Percentiles rank a stretch among this genome's conserved stretches.
Evolutionary conservation across 345 rosid species (phyloP).

Genomic region (Nasturtium officinale): DNA sequence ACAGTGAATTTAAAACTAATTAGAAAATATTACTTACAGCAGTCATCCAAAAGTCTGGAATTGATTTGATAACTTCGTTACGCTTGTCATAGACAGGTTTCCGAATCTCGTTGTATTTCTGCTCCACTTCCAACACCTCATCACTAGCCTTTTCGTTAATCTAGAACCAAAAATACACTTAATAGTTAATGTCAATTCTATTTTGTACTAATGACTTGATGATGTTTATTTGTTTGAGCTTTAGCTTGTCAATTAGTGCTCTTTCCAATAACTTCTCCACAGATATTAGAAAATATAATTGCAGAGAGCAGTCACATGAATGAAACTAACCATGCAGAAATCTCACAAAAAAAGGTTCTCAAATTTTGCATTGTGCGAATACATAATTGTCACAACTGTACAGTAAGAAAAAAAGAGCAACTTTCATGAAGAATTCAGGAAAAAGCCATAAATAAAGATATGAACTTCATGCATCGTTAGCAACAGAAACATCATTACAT

Average conservation of each 20-base stretch:
- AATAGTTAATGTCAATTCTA: neutral
- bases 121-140: slow-evolving; percentile 89
- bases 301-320: neutral
- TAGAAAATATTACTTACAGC: slow-evolving; percentile 59
- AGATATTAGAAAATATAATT: neutral
- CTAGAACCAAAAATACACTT: slow-evolving; percentile 39
- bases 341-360: neutral
- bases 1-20: neutral
- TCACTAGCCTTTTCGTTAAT: slow-evolving; percentile 94
- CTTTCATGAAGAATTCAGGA: neutral
- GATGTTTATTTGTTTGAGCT: slow-evolving; percentile 1
- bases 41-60: slow-evolving; percentile 93
- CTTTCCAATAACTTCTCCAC: neutral
- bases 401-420: neutral
- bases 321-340: neutral
- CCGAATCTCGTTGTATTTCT: slow-evolving; percentile 78
- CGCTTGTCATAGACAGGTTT: slow-evolving; percentile 88
- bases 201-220: neutral
- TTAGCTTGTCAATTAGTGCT: neutral
- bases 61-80: slow-evolving; percentile 66
- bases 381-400: neutral
- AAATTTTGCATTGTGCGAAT: slow-evolving; percentile 1
- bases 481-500: neutral
- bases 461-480: neutral
- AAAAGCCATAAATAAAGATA: slow-evolving; percentile 2